Evolutionary conservation across 2,329 filamentous ascomycete genomes (phyloP), one percentile per base, ranked within the genome.

Genomic region (Incumbomyces delicatus): DNA sequence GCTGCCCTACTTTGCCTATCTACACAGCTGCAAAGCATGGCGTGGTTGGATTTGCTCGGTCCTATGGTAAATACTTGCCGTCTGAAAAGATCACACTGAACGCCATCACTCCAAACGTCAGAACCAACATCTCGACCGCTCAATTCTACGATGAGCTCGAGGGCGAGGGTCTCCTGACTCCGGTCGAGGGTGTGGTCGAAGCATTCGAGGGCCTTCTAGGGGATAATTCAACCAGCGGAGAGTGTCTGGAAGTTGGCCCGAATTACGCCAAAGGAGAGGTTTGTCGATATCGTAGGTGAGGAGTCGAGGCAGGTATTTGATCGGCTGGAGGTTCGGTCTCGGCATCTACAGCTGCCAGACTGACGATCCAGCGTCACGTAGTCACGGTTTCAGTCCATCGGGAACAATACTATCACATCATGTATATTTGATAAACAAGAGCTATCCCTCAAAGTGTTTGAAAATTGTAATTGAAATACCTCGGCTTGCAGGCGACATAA

Each of bases 181-280:
- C 64, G 0, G 68, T 71, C 57, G 54, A 66, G 29, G 59, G 59
- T 0, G 57, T 70, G 6, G 55, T 70, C n/a, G 59, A 65, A 32
- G 62, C 64, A 1, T 70, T 70, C 48, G 58, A 64, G 42, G 57
- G 58, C 11, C 61, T 67, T 38, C 48, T 71, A 6, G 61, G 61
- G 22, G 41, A 43, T 1, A 56, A 59, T 27, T 52, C 56, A n/a
- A 58, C 57, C n/a, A 66, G 62, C 22, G 67, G 66, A 1, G 61
- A 68, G 49, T 63, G 64, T n/a, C 60, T 66, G 37, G 69, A 71
- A 45, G 60, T 63, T 36, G 65, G 65, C 11, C 66, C 68, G 7
- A 61, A 61, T 36, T 57, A 54, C 43, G 41, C 41, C 16, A 49
- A 54, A 31, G 32, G 45, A 7, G 39, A 50, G 22, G 53, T 43